Evolutionary conservation across 1,284 basidiomycete genomes (phyloP).

Genomic region (Pterula multifida): DNA sequence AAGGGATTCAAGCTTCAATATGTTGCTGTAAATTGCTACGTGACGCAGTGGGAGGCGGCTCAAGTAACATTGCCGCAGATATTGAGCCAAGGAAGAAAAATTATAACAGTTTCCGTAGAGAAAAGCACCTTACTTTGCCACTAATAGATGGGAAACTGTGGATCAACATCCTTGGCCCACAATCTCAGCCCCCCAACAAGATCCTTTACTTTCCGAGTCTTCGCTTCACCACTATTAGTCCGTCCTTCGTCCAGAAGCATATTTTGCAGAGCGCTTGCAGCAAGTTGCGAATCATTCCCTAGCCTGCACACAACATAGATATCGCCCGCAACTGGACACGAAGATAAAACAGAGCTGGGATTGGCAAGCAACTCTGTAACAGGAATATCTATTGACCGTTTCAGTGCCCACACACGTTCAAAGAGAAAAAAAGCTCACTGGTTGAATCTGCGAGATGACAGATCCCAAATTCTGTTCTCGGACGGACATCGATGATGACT

Average conservation of each 20-base stretch:
- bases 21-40: too few relatives aligned
- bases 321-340: conserved; percentile 9
- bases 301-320: conserved; percentile 71
- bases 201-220: not conserved
- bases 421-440: conserved; percentile 48
- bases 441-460: conserved; percentile 66
- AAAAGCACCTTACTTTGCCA: too few relatives aligned
- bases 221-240: not conserved
- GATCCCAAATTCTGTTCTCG: conserved; percentile 77
- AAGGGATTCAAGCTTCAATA: too few relatives aligned
- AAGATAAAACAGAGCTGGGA: conserved; percentile 25
- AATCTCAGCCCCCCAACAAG: not conserved
- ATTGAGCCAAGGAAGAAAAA: too few relatives aligned
- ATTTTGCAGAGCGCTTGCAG: conserved; percentile 39
- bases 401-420: conserved; percentile 1
- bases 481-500: conserved; percentile 74
- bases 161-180: not conserved
- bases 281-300: conserved; percentile 90
- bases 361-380: conserved; percentile 47
- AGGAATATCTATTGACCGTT: conserved; percentile 45
- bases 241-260: not conserved
- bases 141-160: not conserved
- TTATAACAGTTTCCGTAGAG: too few relatives aligned
- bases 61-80: too few relatives aligned
- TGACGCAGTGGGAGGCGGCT: too few relatives aligned